Conservation (phyloP, 495 filamentous ascomycete genomes). For the Hyaloscypha finlandica region DNA sequence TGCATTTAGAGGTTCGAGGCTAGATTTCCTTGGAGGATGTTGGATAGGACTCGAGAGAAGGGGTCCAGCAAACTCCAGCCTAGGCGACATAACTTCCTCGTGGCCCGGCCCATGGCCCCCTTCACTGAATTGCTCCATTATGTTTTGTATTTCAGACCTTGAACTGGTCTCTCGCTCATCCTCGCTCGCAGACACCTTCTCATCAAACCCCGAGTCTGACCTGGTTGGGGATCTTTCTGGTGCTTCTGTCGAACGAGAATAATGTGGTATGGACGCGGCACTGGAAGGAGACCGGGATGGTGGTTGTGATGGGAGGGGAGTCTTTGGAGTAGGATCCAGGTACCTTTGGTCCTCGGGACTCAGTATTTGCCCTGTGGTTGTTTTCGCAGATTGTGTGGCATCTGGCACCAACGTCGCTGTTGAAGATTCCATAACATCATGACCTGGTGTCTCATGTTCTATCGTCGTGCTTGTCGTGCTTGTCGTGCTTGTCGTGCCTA, state of each 20-base stretch:
- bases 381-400: background rate
- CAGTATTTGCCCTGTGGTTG: background rate
- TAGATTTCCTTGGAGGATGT: conserved; percentile 82
- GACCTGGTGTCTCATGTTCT: conserved; percentile 4
- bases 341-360: conserved; percentile 47
- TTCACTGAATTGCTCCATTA: conserved; percentile 86
- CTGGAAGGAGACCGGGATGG: conserved; percentile 52
- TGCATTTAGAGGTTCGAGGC: conserved; percentile 69
- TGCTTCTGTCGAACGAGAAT: conserved; percentile 38
- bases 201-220: conserved; percentile 58
- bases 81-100: conserved; percentile 81
- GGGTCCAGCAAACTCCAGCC: conserved; percentile 70
- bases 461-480: background rate
- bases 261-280: conserved; percentile 36
- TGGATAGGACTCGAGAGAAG: conserved; percentile 61
- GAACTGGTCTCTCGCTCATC: conserved; percentile 67
- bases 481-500: background rate
- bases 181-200: conserved; percentile 51
- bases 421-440: conserved; percentile 53
- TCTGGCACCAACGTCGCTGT: conserved; percentile 47
- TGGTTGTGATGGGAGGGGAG: conserved; percentile 48
- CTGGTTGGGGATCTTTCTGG: conserved; percentile 55
- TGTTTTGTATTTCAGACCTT: conserved; percentile 87
- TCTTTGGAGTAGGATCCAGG: conserved; percentile 63
- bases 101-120: conserved; percentile 63